Evolutionary conservation across 371 early-diverging fungal species (phyloP), one percentile per base, ranked within the genome.

Genomic region (Gilbertella persicaria): DNA sequence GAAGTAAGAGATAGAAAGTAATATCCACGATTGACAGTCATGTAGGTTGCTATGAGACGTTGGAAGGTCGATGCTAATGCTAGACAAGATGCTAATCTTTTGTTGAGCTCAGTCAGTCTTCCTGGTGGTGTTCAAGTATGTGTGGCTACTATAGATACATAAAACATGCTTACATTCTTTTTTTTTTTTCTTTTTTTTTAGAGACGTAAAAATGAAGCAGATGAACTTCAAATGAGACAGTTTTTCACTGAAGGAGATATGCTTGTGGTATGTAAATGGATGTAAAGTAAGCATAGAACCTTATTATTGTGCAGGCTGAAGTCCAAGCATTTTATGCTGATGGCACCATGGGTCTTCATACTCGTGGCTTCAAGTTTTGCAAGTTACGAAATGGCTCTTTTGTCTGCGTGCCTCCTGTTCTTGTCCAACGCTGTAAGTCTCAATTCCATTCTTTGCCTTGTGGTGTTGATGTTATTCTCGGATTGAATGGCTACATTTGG

Each of bases 61-160:
- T 99, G 99, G 99, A 93, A 91, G 62, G 92, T 99, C 0, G 98
- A 99, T 69, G 87, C 96, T 30, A 93, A 92, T 67, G 85, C 92
- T 24, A 84, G 89, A 35, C 91, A 89, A 65, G 97, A 99, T 68
- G 94, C 90, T 5, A 81, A 92, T 20, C 73, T 99, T 28, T 78
- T 92, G 47, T 79, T 99, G 46, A 94, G 96, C 33, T 90, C 99
- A 1, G 90, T 99, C 58, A 96, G 94, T 71, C 74, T 99, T 41
- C 98, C 99, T 3, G 99, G 99, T 28, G 98, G 96, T 19, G 91
- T 97, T 24, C 98, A 97, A 75, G 89, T 86, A 67, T 29, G 64
- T 43, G 0, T n/a, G 17, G 12, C 42, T 38, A 26, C 10, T 23
- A 7, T 21, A 13, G 13, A 13, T 16, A 39, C 4, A 50, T 5